Evolutionary conservation across 208 protist genomes (phyloP), one percentile per base, ranked within the genome.

Genomic region (Jaenimonas drosophilae): DNA sequence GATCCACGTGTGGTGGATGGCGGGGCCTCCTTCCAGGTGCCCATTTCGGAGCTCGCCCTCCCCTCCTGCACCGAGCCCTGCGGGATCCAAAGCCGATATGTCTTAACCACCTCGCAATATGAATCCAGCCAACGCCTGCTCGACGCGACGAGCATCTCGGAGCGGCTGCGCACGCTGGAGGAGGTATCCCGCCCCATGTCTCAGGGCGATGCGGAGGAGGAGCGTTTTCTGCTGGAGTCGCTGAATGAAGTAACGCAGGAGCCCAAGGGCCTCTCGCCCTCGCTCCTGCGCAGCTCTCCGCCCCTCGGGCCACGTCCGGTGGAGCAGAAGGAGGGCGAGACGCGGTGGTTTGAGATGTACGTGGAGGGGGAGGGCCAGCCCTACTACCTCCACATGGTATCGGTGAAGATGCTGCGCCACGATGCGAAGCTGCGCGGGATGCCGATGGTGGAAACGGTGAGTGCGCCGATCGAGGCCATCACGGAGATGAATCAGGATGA

Each of bases 361-460:
- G 77, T 63, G 16, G 74, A 88, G 36, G 64, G 64, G 0, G 70
- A 84, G 9, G 84, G 84, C 2, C 78, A 79, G 53, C 69, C 79
- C 4, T 85, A 68, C 49, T 93, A 77, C 49, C 46, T 93, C 26
- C 84, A 93, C 63, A 80, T 86, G 57, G 23, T 89, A 3, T 73
- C 55, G 4, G 71, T 73, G 41, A 79, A 70, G 59, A 93, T 93
- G 84, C 47, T 93, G 9, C 61, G 60, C 48, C 57, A 87, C 41
- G 79, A 93, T 49, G 79, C 79, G 17, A 46, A 67, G 29, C 45
- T 72, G 36, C 79, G 76, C n/a, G 36, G 41, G 24, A 24, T 20
- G 24, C 48, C 72, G 31, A 67, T 86, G 42, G 63, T 57, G 5
- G 59, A 65, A 38, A 59, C 54, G 3, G 65, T 93, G 26, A 38